Percentiles rank a stretch among this genome's conserved stretches.
Conservation (phyloP, 2,329 filamentous ascomycete species). For the Microsporum canis region DNA sequence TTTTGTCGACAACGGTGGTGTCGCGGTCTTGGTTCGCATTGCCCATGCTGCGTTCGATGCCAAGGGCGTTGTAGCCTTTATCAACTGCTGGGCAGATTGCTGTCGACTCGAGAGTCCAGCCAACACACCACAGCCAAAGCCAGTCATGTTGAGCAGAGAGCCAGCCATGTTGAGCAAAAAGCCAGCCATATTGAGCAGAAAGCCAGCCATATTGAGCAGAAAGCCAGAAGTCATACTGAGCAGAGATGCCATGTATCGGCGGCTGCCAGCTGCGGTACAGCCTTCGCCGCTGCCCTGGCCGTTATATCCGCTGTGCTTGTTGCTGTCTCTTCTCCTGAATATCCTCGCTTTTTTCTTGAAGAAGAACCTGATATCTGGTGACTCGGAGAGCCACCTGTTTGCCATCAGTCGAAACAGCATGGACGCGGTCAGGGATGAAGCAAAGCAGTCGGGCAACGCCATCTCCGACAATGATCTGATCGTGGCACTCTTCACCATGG, state of each 20-base stretch:
- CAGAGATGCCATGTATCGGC: conserved; percentile 1
- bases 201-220: neutral
- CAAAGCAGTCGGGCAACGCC: neutral
- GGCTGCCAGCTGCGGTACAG: neutral
- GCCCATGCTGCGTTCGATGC: conserved; percentile 3
- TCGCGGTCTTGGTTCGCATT: neutral
- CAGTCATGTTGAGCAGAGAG: neutral
- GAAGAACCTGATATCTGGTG: neutral
- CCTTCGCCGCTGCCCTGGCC: neutral
- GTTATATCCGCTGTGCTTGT: neutral
- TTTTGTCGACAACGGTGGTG: neutral
- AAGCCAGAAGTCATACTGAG: neutral
- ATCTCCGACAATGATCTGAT: conserved; percentile 4
- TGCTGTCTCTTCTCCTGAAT: neutral
- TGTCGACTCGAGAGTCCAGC: neutral
- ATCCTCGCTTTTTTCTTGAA: neutral
- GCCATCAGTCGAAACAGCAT: neutral
- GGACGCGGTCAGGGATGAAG: neutral
- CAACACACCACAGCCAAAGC: neutral
- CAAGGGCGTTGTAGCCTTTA: neutral
- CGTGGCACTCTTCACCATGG: conserved; percentile 3
- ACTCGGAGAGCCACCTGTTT: neutral
- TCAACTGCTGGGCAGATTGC: neutral
- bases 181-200: no score
- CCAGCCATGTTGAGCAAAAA: no score